Percentiles rank a stretch among this genome's conserved stretches.
Conservation (phyloP, 164 flowering plant species). For the Brasenia schreberi region DNA sequence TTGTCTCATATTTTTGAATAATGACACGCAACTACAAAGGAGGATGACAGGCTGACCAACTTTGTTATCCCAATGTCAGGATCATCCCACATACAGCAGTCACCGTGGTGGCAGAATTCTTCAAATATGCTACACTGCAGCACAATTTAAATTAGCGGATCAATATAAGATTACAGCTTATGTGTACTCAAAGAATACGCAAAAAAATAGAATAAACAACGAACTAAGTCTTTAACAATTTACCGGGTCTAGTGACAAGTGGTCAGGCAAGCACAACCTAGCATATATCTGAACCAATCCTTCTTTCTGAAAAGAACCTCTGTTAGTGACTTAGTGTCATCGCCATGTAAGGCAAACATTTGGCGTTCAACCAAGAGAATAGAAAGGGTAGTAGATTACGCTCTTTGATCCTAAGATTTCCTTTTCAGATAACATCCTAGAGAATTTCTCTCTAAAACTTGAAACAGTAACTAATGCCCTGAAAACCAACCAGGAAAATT, state of each 20-base stretch:
- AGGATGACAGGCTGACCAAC: slow-evolving; percentile 49
- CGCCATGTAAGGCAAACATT: neutral
- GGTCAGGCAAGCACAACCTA: slow-evolving; percentile 33
- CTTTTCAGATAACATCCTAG: slow-evolving; percentile 50
- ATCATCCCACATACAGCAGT: slow-evolving; percentile 24
- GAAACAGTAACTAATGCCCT: slow-evolving; percentile 64
- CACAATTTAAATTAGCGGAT: no score
- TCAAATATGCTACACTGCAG: slow-evolving; percentile 47
- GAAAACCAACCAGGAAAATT: slow-evolving; percentile 14
- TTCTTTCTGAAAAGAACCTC: slow-evolving; percentile 35
- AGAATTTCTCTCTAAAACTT: slow-evolving; percentile 57
- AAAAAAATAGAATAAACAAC: neutral
- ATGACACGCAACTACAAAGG: no score
- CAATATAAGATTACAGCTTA: neutral
- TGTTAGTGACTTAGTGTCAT: neutral
- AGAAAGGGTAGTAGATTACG: slow-evolving; percentile 26
- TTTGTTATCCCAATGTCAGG: slow-evolving; percentile 21
- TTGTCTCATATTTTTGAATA: no score
- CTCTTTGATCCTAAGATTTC: slow-evolving; percentile 68
- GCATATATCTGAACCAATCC: slow-evolving; percentile 63
- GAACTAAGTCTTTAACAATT: slow-evolving; percentile 10
- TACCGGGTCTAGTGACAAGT: slow-evolving; percentile 42
- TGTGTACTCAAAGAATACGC: neutral
- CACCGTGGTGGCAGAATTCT: slow-evolving; percentile 54
- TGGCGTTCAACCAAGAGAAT: neutral